phyloP scores from a whole-genome alignment of 2,329 filamentous ascomycete genomes.

The Onygenales sp. region DNA sequence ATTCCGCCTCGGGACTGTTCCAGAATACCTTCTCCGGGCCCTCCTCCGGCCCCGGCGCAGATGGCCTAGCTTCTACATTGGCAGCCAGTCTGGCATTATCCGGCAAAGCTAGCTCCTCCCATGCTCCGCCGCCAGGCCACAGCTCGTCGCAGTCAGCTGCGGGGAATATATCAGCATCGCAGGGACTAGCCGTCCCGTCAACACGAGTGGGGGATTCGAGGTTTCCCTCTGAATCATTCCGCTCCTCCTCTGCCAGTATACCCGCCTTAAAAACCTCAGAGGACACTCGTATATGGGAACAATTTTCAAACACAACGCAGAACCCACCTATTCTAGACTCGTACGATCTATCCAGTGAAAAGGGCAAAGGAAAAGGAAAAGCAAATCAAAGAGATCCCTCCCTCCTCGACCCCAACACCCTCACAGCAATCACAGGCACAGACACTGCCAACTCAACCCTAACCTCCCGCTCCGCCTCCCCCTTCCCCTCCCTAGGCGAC shows the following conservation, averaged over 20 bases:
- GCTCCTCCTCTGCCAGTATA: constrained; percentile 7
- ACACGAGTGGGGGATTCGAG: neutral
- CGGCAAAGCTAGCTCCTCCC: neutral
- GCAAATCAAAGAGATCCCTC: neutral
- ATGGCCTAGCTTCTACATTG: constrained; percentile 6
- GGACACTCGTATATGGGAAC: constrained; percentile 15
- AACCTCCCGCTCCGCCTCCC: neutral
- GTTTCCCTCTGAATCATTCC: constrained; percentile 15
- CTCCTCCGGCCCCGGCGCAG: constrained; percentile 1
- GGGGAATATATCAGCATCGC: neutral
- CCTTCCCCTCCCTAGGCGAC: neutral
- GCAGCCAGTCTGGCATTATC: constrained; percentile 1
- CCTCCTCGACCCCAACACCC: neutral
- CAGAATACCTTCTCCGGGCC: constrained; percentile 5
- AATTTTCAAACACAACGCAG: constrained; percentile 14
- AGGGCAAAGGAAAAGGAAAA: constrained; percentile 13
- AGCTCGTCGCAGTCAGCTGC: neutral
- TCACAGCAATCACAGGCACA: neutral
- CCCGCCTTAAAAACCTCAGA: constrained; percentile 2
- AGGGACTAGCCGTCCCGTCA: constrained; percentile 2
- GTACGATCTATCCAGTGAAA: constrained; percentile 2
- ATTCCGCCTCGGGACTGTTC: constrained; percentile 13
- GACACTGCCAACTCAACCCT: neutral
- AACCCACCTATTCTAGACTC: neutral
- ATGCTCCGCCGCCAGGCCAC: neutral